Evolutionary conservation across 805 yeast genomes (phyloP), one percentile per base, ranked within the genome.

Genomic region (Candida loeiensis): DNA sequence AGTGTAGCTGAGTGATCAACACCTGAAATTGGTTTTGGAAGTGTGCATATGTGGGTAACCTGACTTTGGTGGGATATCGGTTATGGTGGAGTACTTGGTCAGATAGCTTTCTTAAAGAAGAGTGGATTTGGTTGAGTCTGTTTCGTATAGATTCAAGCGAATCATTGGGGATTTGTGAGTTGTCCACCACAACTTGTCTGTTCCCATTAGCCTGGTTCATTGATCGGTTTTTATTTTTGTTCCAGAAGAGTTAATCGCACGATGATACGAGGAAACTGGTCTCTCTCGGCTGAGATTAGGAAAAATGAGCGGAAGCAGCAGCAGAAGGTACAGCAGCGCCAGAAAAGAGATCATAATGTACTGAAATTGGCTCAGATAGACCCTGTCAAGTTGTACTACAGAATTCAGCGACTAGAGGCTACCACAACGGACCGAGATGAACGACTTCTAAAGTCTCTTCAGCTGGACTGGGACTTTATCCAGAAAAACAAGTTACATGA

Each of bases 21-120:
- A 90, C 87, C 50, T 80, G 86, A 51, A 88, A 78, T 59, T 91
- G 98, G 45, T 82, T 80, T 53, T 86, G 96, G 15, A 91, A 64
- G 3, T 85, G 79, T 13, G 80, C 80, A 77, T 74, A 77, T 32
- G 62, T 62, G 13, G 61, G 79, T 11, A 66, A 49, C 39, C 56
- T 63, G 54, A 52, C 68, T 46, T 53, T 60, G 29, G 59, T 59
- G 8, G 64, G 70, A 40, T 64, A 57, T 37, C 73, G 47, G 44
- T 49, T 61, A 36, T 64, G 63, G 43, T 59, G 56, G 44, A 58
- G 62, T 17, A 59, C 58, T 46, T 64, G 71, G 41, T 60, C 75
- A 2, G 59, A 56, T 35, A 61, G 55, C 50, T 55, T 69, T 19
- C 64, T 56, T 25, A 69, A 55, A 15, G 74, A 66, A 28, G 64